Evolutionary conservation across 2,329 filamentous ascomycete genomes (phyloP).

Genomic region (Ophiocordyceps camponoti-leonardi): DNA sequence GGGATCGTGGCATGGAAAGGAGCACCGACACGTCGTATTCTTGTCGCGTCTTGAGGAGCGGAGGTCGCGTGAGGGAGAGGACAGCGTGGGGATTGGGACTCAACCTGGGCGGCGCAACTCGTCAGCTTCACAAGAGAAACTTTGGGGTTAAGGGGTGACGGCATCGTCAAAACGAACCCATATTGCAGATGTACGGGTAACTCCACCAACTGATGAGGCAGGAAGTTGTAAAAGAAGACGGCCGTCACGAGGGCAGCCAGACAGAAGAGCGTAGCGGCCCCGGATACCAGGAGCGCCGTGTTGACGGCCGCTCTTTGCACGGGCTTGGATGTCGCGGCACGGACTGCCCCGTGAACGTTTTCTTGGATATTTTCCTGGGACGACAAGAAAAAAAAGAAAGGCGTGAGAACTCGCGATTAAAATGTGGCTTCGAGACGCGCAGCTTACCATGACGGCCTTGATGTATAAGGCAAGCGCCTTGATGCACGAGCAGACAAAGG

Average conservation of each 20-base stretch:
- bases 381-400: too few relatives aligned
- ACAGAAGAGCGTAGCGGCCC: constrained; percentile 25
- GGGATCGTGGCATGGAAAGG: constrained; percentile 63
- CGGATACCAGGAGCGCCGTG: constrained; percentile 23
- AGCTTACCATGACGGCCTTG: constrained; percentile 1
- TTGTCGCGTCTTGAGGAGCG: constrained; percentile 54
- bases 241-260: constrained; percentile 31
- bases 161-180: constrained; percentile 23
- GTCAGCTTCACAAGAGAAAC: constrained; percentile 3
- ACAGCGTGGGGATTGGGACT: constrained; percentile 36
- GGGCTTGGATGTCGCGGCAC: constrained; percentile 29
- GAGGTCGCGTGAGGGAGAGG: constrained; percentile 23
- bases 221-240: constrained; percentile 37
- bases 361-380: constrained; percentile 10
- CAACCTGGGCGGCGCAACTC: constrained; percentile 16
- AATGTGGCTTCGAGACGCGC: not conserved
- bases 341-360: constrained; percentile 16
- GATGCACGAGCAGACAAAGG: too few relatives aligned
- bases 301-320: constrained; percentile 33
- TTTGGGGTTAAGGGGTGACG: not conserved
- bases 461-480: not conserved
- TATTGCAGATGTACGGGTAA: constrained; percentile 40
- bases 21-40: constrained; percentile 70
- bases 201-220: constrained; percentile 35
- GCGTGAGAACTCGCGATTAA: not conserved